Evolutionary conservation across 108 stramenopile species (phyloP), one percentile per base, ranked within the genome.

Genomic region (Aurantiochytrium sp.): DNA sequence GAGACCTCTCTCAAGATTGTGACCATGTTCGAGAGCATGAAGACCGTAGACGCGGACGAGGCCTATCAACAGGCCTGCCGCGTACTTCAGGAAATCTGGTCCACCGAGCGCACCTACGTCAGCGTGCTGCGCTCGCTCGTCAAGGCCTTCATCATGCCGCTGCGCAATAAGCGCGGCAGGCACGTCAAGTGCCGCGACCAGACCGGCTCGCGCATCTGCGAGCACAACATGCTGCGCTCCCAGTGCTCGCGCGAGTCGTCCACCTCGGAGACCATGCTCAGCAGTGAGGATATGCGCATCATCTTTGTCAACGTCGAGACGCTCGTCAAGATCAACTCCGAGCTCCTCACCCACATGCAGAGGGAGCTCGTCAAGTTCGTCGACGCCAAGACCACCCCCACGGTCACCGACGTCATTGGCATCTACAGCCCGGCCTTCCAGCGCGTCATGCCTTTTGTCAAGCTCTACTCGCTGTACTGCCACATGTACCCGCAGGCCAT

Each of bases 401-500:
- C 73, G 10, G 73, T 81, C 24, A 81, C 73, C 15, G 73, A 81
- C 39, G 45, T 81, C 36, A 24, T 24, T 12, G 73, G 42, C 45
- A 30, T 81, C 27, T 81, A 81, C 73, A 48, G 73, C 30, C 73
- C 73, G 1, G 73, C 73, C 17, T 81, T 81, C 3, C 42, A 81
- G 73, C 21, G 45, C 21, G 45, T 81, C 27, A 81, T 81, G 73
- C 73, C 73, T 1, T 81, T 81, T 2, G 39, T 81, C 73, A 81
- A 81, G 45, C 73, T 81, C n/a, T 81, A 81, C 73, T 41, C 73
- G n/a, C 42, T 81, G 36, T 81, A 81, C 45, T 81, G 73, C 39
- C 73, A 81, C 45, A 41, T 48, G 73, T 81, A 81, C 3, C 73
- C 73, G n/a, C 27, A n/a, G 24, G 73, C 73, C 73, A 81, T 81